Evolutionary conservation across 2,329 filamentous ascomycete species (phyloP).

Genomic region (Cercospora sp.): DNA sequence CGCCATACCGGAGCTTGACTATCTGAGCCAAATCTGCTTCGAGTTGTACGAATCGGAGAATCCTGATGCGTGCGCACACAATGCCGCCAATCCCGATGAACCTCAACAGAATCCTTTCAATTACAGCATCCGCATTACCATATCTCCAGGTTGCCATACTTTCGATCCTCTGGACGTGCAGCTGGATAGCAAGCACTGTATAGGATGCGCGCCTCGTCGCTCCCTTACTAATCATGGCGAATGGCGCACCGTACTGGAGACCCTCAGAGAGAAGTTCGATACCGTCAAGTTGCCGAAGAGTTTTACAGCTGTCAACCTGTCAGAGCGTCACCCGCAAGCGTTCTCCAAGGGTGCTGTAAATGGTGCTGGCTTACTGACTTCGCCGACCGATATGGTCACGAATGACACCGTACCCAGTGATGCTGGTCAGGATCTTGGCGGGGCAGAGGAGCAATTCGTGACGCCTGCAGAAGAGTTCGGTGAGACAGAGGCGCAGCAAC

Average conservation of each 20-base stretch:
- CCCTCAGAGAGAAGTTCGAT: conserved; percentile 89
- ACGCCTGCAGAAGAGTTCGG: neutral
- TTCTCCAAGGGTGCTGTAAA: conserved; percentile 35
- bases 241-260: conserved; percentile 97
- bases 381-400: conserved; percentile 13
- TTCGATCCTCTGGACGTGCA: conserved; percentile 96
- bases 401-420: conserved; percentile 1
- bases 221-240: conserved; percentile 88
- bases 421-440: neutral
- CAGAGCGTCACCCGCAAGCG: conserved; percentile 50
- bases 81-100: conserved; percentile 46
- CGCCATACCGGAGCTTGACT: conserved; percentile 94
- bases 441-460: neutral
- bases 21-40: conserved; percentile 95
- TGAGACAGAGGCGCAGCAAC: neutral
- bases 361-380: conserved; percentile 4
- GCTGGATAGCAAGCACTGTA: conserved; percentile 93
- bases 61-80: conserved; percentile 51
- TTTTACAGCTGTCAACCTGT: conserved; percentile 53
- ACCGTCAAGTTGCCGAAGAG: conserved; percentile 59
- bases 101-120: conserved; percentile 57
- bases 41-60: conserved; percentile 96
- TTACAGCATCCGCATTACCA: conserved; percentile 94
- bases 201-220: conserved; percentile 86
- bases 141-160: conserved; percentile 93